These are phyloP conservation scores for Neltuma alba DNA, from an alignment of 306 rosid species.

Conservation along the genomic window DNA sequence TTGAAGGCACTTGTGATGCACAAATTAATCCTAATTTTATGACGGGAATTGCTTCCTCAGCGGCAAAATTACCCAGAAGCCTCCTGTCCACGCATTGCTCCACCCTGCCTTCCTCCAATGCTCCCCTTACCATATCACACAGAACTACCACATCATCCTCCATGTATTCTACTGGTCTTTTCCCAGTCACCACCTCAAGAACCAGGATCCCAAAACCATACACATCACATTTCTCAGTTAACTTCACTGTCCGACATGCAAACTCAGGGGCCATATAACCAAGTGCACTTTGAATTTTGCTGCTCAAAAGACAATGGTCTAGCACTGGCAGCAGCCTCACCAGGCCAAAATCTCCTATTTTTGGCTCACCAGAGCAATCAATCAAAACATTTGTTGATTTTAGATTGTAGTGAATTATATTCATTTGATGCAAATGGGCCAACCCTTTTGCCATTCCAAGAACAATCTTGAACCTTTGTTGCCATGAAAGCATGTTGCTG, in stretches of 20 bases:
- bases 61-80: slow-evolving; percentile 61
- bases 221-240: slow-evolving; percentile 88
- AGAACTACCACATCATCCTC: slow-evolving; percentile 95
- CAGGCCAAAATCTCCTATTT: slow-evolving; percentile 81
- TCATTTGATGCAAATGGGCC: slow-evolving; percentile 75
- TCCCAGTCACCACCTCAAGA: slow-evolving; percentile 84
- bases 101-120: slow-evolving; percentile 71
- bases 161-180: slow-evolving; percentile 86
- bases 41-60: slow-evolving; percentile 88
- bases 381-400: slow-evolving; percentile 82
- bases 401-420: slow-evolving; percentile 79
- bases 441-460: slow-evolving; percentile 95
- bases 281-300: slow-evolving; percentile 90
- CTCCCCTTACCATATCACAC: slow-evolving; percentile 81
- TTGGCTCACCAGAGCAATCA: slow-evolving; percentile 66
- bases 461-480: slow-evolving; percentile 75
- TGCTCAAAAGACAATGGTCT: slow-evolving; percentile 85
- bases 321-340: slow-evolving; percentile 78
- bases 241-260: slow-evolving; percentile 82
- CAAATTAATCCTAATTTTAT: slow-evolving; percentile 85
- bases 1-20: slow-evolving; percentile 93
- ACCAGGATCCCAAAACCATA: slow-evolving; percentile 82
- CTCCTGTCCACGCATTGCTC: slow-evolving; percentile 77
- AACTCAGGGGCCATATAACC: slow-evolving; percentile 98
- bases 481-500: slow-evolving; percentile 65